phyloP scores from a whole-genome alignment of 1,284 basidiomycete species.

The Ganoderma meredithae region DNA sequence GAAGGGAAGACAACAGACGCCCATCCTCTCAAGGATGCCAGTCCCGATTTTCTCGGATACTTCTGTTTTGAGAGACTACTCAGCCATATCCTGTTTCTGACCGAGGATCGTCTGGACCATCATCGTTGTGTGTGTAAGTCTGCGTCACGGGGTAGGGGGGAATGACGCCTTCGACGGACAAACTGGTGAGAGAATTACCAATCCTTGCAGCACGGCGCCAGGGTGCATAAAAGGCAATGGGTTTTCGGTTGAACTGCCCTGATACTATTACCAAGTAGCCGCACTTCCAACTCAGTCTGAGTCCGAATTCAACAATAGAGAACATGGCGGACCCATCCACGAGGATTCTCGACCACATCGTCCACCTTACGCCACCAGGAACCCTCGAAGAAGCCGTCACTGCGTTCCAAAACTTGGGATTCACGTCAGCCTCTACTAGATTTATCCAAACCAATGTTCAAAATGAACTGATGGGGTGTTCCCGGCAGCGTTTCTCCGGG shows the following conservation, averaged over 20 bases:
- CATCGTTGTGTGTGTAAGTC: too few relatives aligned
- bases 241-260: neutral
- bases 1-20: neutral
- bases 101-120: neutral
- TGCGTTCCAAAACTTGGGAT: conserved; percentile 66
- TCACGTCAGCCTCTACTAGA: conserved; percentile 55
- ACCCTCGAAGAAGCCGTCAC: conserved; percentile 56
- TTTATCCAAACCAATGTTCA: neutral
- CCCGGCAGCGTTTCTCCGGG: conserved; percentile 62
- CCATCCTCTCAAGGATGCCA: neutral
- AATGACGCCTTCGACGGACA: conserved; percentile 1
- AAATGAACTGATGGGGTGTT: neutral
- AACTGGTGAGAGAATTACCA: conserved; percentile 1
- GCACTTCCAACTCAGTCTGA: neutral
- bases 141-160: neutral
- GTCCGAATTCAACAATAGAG: neutral
- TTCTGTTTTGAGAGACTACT: neutral
- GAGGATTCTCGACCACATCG: conserved; percentile 67
- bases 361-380: conserved; percentile 71
- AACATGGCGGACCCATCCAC: conserved; percentile 46
- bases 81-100: neutral
- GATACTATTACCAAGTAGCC: neutral
- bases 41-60: too few relatives aligned
- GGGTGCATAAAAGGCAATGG: neutral
- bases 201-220: neutral